Conservation (phyloP, 2,329 filamentous ascomycete genomes). For the Phyllosticta citriasiana region DNA sequence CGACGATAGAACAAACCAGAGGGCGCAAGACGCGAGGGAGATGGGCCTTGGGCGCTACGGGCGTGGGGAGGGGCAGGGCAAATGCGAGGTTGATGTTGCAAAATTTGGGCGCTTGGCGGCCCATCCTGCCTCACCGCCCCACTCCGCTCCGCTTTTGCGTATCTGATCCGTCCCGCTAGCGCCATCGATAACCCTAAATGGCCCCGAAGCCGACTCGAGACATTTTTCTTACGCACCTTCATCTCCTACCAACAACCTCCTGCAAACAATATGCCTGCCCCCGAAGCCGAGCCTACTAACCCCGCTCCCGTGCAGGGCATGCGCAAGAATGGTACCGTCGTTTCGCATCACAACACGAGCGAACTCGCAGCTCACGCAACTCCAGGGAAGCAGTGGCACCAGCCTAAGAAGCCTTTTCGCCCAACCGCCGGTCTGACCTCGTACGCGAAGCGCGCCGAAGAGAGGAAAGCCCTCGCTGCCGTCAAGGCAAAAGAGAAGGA, state of each 20-base stretch:
- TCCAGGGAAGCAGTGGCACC: constrained; percentile 91
- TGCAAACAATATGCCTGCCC: not conserved
- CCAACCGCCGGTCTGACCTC: constrained; percentile 67
- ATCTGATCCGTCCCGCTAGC: constrained; percentile 4
- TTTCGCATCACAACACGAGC: not conserved
- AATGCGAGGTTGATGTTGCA: not conserved
- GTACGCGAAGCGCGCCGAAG: constrained; percentile 65
- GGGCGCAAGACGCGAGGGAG: not conserved
- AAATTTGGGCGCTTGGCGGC: constrained; percentile 4
- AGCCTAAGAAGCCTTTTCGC: constrained; percentile 72
- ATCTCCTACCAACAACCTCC: constrained; percentile 2
- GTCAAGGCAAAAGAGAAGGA: constrained; percentile 90
- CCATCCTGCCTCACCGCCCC: not conserved
- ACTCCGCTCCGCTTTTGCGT: not conserved
- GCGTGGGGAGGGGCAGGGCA: not conserved
- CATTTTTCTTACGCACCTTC: constrained; percentile 8
- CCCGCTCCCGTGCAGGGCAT: constrained; percentile 43
- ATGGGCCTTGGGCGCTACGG: not conserved
- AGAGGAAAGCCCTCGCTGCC: constrained; percentile 59
- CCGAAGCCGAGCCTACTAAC: constrained; percentile 19
- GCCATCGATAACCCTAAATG: constrained; percentile 5
- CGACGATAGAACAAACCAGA: not conserved
- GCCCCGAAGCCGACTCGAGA: not conserved
- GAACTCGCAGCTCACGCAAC: constrained; percentile 6
- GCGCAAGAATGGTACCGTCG: constrained; percentile 66